Conservation (phyloP, 179 eudicot genomes). For the Pouteria campechiana region DNA sequence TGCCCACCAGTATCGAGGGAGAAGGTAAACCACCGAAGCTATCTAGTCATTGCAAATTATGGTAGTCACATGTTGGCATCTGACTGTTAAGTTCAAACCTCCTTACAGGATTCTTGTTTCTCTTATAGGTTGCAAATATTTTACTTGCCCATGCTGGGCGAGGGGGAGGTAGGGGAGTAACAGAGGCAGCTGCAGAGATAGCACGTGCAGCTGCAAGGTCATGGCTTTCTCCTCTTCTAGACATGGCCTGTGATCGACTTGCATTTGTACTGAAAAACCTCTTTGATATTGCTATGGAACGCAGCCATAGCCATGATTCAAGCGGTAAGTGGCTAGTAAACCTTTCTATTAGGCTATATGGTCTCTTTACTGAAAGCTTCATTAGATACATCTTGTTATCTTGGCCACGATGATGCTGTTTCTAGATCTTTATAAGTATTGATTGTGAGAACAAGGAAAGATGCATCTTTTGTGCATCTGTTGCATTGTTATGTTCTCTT, state of each 20-base stretch:
- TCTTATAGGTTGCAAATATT: slow-evolving; percentile 82
- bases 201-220: slow-evolving; percentile 95
- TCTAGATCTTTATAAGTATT: too few species aligned
- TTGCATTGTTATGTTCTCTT: too few species aligned
- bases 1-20: slow-evolving; percentile 94
- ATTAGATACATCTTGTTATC: too few species aligned
- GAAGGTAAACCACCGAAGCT: slow-evolving; percentile 38
- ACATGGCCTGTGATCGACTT: slow-evolving; percentile 90
- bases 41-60: not conserved
- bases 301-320: slow-evolving; percentile 39
- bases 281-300: slow-evolving; percentile 72
- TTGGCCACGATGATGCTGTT: too few species aligned
- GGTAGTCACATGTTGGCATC: not conserved
- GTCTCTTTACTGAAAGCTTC: too few species aligned
- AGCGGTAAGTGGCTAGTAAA: slow-evolving; percentile 48
- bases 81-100: not conserved
- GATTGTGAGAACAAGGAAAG: too few species aligned
- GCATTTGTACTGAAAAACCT: slow-evolving; percentile 80
- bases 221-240: slow-evolving; percentile 94
- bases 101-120: not conserved
- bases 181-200: slow-evolving; percentile 98
- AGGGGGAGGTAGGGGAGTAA: slow-evolving; percentile 76
- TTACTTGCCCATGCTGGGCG: slow-evolving; percentile 97
- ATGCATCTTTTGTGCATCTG: too few species aligned
- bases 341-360: too few species aligned